phyloP scores from a whole-genome alignment of 495 filamentous ascomycete species.

The Neurospora pannonica region DNA sequence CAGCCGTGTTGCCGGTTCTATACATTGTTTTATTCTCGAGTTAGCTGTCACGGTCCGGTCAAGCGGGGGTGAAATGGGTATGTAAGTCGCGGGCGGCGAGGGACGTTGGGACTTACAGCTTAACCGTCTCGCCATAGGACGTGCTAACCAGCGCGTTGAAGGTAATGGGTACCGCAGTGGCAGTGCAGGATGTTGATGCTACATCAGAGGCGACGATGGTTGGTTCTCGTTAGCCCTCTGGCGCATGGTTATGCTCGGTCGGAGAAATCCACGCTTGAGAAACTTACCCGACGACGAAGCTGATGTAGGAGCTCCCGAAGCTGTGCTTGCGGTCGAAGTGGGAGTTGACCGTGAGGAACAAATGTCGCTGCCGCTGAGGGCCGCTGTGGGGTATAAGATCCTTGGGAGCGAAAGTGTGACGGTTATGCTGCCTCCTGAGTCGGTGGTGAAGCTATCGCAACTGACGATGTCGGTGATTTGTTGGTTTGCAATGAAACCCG shows the following conservation, averaged over 20 bases:
- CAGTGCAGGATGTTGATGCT: constrained; percentile 22
- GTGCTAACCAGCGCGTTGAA: constrained; percentile 51
- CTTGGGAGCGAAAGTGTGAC: constrained; percentile 41
- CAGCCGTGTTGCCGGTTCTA: constrained; percentile 39
- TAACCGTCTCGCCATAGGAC: constrained; percentile 46
- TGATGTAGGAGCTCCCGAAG: neutral
- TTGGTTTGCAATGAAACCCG: constrained; percentile 29
- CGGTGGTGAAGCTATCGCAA: constrained; percentile 36
- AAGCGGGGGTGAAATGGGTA: too few relatives aligned
- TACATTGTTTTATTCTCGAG: neutral
- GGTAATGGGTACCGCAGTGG: constrained; percentile 42
- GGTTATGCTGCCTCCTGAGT: constrained; percentile 33
- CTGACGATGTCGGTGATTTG: constrained; percentile 41
- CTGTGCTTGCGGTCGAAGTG: neutral
- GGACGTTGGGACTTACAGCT: constrained; percentile 26
- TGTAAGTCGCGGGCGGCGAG: neutral
- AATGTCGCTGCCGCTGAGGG: constrained; percentile 30
- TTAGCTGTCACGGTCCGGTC: neutral
- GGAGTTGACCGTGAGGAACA: constrained; percentile 14
- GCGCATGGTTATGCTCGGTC: too few relatives aligned
- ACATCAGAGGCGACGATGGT: neutral
- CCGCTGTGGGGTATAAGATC: constrained; percentile 35
- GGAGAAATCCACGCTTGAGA: too few relatives aligned
- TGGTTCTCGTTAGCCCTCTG: neutral
- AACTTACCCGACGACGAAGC: neutral